Conservation (phyloP, 139 green algal species). For the Eudorina sp. region DNA sequence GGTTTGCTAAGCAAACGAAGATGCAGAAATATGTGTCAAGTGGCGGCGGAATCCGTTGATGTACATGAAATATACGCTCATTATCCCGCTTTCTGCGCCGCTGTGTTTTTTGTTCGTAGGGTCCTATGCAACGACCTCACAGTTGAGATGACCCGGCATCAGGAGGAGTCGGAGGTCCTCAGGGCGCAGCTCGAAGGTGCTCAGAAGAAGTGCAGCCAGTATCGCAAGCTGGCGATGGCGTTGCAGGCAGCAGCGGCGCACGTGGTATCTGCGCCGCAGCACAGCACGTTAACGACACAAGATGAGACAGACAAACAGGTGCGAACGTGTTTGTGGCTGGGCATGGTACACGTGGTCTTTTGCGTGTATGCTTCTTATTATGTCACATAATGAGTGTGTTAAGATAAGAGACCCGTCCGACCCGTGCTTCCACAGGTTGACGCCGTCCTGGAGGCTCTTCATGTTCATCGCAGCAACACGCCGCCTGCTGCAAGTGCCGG, state of each 20-base stretch:
- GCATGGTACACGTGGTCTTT: too few relatives aligned
- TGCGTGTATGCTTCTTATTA: too few relatives aligned
- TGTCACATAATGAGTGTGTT: too few relatives aligned
- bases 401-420: too few relatives aligned
- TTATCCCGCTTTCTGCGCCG: too few relatives aligned
- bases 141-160: slow-evolving; percentile 65
- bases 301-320: slow-evolving; percentile 47
- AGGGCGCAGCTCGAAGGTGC: slow-evolving; percentile 80
- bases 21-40: too few relatives aligned
- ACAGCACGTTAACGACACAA: slow-evolving; percentile 13
- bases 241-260: slow-evolving; percentile 49
- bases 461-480: slow-evolving; percentile 40
- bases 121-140: slow-evolving; percentile 59
- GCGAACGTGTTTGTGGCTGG: too few relatives aligned
- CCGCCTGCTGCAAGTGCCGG: background rate
- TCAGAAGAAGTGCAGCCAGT: slow-evolving; percentile 71
- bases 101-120: too few relatives aligned
- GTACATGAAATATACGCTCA: too few relatives aligned
- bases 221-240: slow-evolving; percentile 64
- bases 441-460: slow-evolving; percentile 44
- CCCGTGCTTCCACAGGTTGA: slow-evolving; percentile 7
- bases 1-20: too few relatives aligned
- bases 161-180: slow-evolving; percentile 81
- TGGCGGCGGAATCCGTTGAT: too few relatives aligned
- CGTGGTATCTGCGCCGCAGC: slow-evolving; percentile 12